phyloP scores from a whole-genome alignment of 225 moss, liverwort and hornwort genomes.

The Sphagnum contortum region DNA sequence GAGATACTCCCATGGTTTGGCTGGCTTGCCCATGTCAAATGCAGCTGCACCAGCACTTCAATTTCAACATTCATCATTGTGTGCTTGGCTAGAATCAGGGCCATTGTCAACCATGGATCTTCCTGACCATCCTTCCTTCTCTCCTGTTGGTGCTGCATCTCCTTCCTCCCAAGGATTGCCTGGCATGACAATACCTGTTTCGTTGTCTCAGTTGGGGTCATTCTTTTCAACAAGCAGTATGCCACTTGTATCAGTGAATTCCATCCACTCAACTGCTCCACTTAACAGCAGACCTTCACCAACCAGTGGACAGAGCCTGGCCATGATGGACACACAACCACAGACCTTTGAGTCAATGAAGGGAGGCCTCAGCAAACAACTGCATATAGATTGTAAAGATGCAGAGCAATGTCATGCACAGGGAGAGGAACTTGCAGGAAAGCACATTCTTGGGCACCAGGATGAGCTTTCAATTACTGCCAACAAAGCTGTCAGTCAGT shows the following conservation, averaged over 20 bases:
- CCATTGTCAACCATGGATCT: no score
- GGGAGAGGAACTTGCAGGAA: conserved; percentile 14
- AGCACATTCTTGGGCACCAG: conserved; percentile 11
- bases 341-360: conserved; percentile 13
- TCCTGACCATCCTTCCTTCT: no score
- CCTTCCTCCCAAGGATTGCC: conserved; percentile 15
- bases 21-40: no score
- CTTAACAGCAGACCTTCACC: conserved; percentile 9
- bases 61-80: no score
- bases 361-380: conserved; percentile 9
- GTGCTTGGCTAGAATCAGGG: no score
- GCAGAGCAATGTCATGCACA: conserved; percentile 13
- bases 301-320: conserved; percentile 23
- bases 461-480: conserved; percentile 20
- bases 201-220: conserved; percentile 18
- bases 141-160: no score
- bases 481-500: conserved; percentile 26
- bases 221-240: conserved; percentile 22
- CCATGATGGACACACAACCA: conserved; percentile 44
- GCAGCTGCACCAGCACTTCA: no score
- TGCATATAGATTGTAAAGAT: conserved; percentile 11
- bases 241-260: conserved; percentile 10
- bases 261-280: conserved; percentile 8
- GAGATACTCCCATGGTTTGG: no score
- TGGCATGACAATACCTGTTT: conserved; percentile 24